phyloP scores from a whole-genome alignment of 441 rosid species.

The Syzygium malaccense region DNA sequence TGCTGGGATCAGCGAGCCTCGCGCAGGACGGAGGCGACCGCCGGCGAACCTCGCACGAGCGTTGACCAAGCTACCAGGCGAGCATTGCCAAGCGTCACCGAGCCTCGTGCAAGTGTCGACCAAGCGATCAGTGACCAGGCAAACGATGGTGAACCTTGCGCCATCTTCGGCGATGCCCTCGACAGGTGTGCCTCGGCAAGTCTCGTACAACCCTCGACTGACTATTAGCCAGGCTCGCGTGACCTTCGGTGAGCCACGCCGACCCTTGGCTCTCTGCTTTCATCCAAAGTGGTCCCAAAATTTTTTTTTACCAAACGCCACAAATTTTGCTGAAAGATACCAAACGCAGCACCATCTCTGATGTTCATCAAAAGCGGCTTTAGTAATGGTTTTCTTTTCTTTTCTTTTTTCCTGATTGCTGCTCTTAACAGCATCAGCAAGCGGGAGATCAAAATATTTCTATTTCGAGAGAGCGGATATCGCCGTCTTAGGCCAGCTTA shows the following conservation, averaged over 20 bases:
- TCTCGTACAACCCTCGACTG: not conserved
- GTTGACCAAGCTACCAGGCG: not conserved
- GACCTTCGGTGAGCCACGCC: not conserved
- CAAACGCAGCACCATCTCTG: not conserved
- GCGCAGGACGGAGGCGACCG: not conserved
- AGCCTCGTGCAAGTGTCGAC: not conserved
- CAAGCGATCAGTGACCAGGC: not conserved
- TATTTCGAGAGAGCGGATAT: not conserved
- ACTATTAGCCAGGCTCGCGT: not conserved
- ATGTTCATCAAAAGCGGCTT: not conserved
- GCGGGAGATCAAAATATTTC: not conserved
- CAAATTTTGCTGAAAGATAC: too few relatives aligned
- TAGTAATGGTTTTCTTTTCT: too few relatives aligned
- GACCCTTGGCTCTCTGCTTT: not conserved
- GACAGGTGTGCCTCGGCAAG: not conserved
- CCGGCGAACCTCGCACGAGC: not conserved
- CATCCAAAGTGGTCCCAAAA: not conserved
- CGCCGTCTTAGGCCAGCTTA: not conserved
- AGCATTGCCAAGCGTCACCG: not conserved
- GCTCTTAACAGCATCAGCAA: not conserved
- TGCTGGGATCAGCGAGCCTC: not conserved
- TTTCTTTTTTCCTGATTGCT: not conserved
- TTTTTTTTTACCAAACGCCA: accelerated
- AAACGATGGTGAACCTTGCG: not conserved
- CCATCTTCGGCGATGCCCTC: not conserved